Conservation (phyloP, 2,329 filamentous ascomycete species). For the Elsinoe ampelina region DNA sequence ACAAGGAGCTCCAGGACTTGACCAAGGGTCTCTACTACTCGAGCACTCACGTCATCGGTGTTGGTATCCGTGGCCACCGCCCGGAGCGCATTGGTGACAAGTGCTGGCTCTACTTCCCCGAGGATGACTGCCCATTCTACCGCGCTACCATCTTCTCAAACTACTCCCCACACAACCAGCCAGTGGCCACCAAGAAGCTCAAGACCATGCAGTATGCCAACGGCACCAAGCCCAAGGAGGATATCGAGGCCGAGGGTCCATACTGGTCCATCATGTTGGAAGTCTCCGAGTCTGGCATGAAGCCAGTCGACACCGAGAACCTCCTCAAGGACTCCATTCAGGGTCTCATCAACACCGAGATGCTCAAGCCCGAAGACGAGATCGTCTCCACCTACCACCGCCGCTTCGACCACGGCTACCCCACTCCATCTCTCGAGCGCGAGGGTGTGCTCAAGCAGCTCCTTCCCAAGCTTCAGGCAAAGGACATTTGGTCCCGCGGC, state of each 20-base stretch:
- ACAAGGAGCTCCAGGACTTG: slow-evolving; percentile 71
- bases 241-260: slow-evolving; percentile 70
- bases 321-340: slow-evolving; percentile 86
- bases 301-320: slow-evolving; percentile 80
- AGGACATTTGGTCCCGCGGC: slow-evolving; percentile 89
- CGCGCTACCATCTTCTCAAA: slow-evolving; percentile 99
- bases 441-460: slow-evolving; percentile 89
- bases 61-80: slow-evolving; percentile 82
- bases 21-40: slow-evolving; percentile 95
- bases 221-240: slow-evolving; percentile 67
- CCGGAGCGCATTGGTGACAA: slow-evolving; percentile 97
- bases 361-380: slow-evolving; percentile 84
- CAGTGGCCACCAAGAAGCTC: slow-evolving; percentile 69
- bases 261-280: slow-evolving; percentile 99
- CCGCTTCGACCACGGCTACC: slow-evolving; percentile 96
- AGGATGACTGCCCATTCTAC: slow-evolving; percentile 98
- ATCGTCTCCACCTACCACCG: slow-evolving; percentile 98
- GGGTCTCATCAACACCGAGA: slow-evolving; percentile 94
- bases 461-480: slow-evolving; percentile 80
- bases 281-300: slow-evolving; percentile 90
- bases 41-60: slow-evolving; percentile 91
- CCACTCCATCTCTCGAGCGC: slow-evolving; percentile 87
- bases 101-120: slow-evolving; percentile 99
- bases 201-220: slow-evolving; percentile 77
- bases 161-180: slow-evolving; percentile 98